Conservation (phyloP, 78 protist species). For the Cavenderia fasciculata region DNA sequence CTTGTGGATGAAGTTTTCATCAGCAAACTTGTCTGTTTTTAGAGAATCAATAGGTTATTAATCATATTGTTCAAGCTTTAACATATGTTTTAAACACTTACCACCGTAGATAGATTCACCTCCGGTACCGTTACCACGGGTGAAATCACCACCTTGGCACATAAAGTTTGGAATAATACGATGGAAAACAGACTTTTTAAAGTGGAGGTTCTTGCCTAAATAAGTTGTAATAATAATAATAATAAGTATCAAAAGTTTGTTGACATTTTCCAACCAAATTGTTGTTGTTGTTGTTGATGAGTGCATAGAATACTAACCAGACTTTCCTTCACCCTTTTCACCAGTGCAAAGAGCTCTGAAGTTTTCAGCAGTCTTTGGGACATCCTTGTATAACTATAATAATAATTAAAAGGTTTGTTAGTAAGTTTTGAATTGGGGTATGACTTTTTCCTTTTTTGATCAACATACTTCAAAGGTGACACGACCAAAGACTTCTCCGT, state of each 20-base stretch:
- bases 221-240: too few species aligned
- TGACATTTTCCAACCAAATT: too few species aligned
- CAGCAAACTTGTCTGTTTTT: slow-evolving; percentile 85
- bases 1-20: slow-evolving; percentile 90
- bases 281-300: too few species aligned
- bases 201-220: slow-evolving; percentile 91
- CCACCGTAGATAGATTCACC: slow-evolving; percentile 95
- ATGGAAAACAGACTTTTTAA: slow-evolving; percentile 93
- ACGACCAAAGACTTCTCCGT: slow-evolving; percentile 11
- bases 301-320: too few species aligned
- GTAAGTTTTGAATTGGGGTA: neutral
- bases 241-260: too few species aligned
- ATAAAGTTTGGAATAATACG: slow-evolving; percentile 87
- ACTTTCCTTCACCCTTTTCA: slow-evolving; percentile 67
- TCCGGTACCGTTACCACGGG: slow-evolving; percentile 97
- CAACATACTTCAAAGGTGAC: slow-evolving; percentile 41
- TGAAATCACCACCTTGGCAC: slow-evolving; percentile 96
- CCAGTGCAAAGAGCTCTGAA: slow-evolving; percentile 92
- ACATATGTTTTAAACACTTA: too few species aligned
- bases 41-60: too few species aligned
- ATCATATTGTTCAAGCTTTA: too few species aligned
- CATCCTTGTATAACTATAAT: slow-evolving; percentile 13
- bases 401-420: neutral
- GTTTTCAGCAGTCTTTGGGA: slow-evolving; percentile 92
- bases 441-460: neutral